Percentiles rank a stretch among this genome's conserved stretches.
phyloP scores from a whole-genome alignment of 805 yeast genomes.

The Cyberlindnera euphorbiiphila region DNA sequence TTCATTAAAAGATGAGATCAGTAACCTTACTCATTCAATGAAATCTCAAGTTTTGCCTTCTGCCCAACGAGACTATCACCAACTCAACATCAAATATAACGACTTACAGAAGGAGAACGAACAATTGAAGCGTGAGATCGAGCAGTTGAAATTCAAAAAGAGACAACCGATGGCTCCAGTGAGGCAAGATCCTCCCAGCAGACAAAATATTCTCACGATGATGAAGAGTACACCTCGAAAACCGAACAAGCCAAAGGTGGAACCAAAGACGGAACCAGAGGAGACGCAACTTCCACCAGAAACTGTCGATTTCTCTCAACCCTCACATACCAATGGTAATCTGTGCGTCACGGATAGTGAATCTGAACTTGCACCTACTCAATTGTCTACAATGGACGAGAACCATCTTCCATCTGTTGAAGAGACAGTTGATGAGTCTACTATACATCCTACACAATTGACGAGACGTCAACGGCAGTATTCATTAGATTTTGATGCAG shows the following conservation, averaged over 20 bases:
- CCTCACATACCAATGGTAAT: no score
- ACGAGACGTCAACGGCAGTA: conserved; percentile 1
- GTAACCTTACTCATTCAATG: no score
- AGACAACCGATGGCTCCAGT: neutral
- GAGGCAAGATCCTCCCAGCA: neutral
- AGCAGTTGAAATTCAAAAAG: conserved; percentile 2
- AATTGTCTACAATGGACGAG: neutral
- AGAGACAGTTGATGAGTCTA: neutral
- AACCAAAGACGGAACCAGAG: neutral
- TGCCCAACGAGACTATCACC: conserved; percentile 2
- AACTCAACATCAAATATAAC: conserved; percentile 11
- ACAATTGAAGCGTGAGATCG: conserved; percentile 2
- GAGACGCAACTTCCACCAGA: neutral
- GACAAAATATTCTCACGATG: conserved; percentile 5
- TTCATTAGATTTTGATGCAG: conserved; percentile 18
- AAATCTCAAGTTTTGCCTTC: neutral
- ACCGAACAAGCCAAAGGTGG: neutral
- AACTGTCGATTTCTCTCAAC: no score
- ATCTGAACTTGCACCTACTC: conserved; percentile 5
- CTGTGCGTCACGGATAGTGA: no score
- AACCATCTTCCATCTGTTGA: neutral
- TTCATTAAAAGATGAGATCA: neutral
- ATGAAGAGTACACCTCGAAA: neutral
- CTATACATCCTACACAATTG: conserved; percentile 1
- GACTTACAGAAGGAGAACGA: conserved; percentile 1